Evolutionary conservation across 805 yeast species (phyloP), one percentile per base, ranked within the genome.

Genomic region (Wickerhamiella australiensis): DNA sequence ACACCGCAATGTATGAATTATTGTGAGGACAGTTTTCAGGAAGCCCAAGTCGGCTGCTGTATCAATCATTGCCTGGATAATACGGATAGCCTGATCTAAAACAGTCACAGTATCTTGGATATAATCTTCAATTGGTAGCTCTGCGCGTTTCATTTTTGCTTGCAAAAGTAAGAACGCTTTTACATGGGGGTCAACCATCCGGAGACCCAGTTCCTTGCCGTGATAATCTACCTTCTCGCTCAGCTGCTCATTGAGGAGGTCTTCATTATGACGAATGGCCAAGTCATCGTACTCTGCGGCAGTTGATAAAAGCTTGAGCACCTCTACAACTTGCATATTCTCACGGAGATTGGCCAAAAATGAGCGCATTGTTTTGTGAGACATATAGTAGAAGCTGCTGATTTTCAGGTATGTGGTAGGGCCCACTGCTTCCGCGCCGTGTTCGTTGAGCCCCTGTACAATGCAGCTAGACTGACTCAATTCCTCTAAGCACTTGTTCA

Each of bases 101-200:
- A 92, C 95, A 0, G 96, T 80, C 12, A 87, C 78, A 0, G 95
- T 87, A 65, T 92, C 98, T 61, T 90, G 97, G 8, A 82, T 72
- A 62, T 92, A 92, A 70, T 92, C 99, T 0, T 95, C 94, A 59
- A 92, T 85, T 1, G 97, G 98, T 44, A 92, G 69, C 52, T 85
- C 92, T 5, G 78, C 69, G 44, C 87, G 67, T 33, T 76, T 68
- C 74, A 84, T 76, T 57, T 73, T 80, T 0, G 90, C 88, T 61
- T 84, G 92, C 7, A 83, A 61, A 56, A 84, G 70, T 53, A 84
- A 67, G 57, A 73, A 84, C 2, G 86, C 78, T 61, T 84, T 84
- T 55, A 84, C 84, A 62, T 84, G 94, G 4, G 94, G 92, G 61
- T 87, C 94, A 80, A 92, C 85, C 65, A 85, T 79, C 53, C 74